A percentile compares a stretch with the other conserved stretches of the same genome.
Evolutionary conservation across 225 moss, liverwort and hornwort species (phyloP).

Genomic region (Sphagnum tenellum): DNA sequence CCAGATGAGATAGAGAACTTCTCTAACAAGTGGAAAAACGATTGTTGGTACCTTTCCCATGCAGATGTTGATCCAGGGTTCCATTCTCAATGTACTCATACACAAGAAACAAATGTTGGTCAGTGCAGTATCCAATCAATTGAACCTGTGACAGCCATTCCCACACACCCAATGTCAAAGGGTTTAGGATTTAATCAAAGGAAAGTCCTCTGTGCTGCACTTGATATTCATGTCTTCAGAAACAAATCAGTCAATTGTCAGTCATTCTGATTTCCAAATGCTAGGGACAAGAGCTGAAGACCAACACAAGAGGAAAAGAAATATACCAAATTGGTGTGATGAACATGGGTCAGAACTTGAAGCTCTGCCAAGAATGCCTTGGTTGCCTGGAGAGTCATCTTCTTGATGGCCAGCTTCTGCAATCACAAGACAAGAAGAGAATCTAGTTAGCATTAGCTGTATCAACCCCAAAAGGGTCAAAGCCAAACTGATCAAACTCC

Average conservation of each 20-base stretch:
- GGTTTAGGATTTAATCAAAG: no score
- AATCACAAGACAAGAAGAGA: background rate
- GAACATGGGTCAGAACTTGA: slow-evolving; percentile 93
- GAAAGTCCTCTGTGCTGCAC: no score
- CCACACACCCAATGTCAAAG: no score
- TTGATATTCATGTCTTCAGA: no score
- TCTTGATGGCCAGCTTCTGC: slow-evolving; percentile 88
- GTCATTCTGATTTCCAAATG: no score
- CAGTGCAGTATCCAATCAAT: slow-evolving; percentile 87
- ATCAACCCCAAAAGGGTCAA: no score
- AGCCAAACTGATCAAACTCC: no score
- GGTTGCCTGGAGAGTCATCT: slow-evolving; percentile 87
- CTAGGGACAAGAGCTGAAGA: no score
- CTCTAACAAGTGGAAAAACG: no score
- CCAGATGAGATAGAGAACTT: no score
- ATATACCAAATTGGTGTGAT: slow-evolving; percentile 85
- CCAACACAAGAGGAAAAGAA: background rate
- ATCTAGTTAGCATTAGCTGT: no score
- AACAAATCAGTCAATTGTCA: no score
- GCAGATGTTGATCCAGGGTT: slow-evolving; percentile 78
- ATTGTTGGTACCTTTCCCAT: slow-evolving; percentile 3
- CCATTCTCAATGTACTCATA: slow-evolving; percentile 94
- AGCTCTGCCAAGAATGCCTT: slow-evolving; percentile 89
- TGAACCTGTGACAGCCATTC: slow-evolving; percentile 44
- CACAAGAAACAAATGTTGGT: slow-evolving; percentile 61